Base-by-base conservation (phyloP, 805 yeast species). In the Cyberlindnera misumaiensis region DNA sequence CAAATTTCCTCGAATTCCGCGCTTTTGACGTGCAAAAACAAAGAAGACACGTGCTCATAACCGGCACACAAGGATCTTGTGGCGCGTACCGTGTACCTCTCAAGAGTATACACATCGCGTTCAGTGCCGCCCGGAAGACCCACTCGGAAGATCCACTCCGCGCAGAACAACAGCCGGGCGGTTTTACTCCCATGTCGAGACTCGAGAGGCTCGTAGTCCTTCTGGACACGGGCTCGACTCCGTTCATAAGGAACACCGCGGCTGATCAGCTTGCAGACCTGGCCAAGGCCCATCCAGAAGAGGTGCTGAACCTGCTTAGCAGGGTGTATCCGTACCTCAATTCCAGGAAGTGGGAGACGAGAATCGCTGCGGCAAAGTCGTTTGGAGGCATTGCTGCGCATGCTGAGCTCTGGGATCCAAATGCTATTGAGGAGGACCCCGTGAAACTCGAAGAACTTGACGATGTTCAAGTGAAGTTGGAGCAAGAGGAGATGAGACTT, bases 261-360 rank as follows among this genome's bases (percentile, higher is more conserved):
- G 97, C 97, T 2, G 96, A 90, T 54, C 99, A 93, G 63, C 69
- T 93, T 48, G 86, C 96, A 5, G 97, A 90, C 49, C 70, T 94
- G 28, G 97, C 96, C 20, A 83, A 83, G 58, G 83, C 83, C 31
- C 97, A 93, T 54, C 96, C 97, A 0, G 97, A 90, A 54, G 97
- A 93, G 52, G 76, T 85, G 15, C 69, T 87, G 38, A 82, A 82
- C 41, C 64, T 93, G 30, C 64, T 93, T 26, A 86, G 95, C 12
- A 71, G 97, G 42, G 95, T 93, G 1, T 86, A 88, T 51, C 97
- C 99, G 0, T 93, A 79, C 57, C 68, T 93, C 42, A 74, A 78
- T 52, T 77, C 87, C 18, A 72, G 69, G 41, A 87, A 81, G 62
- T 93, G 99, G 99, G 99, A 93, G 59, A 89, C 98, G 0, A 73